Evolutionary conservation across 2,329 filamentous ascomycete genomes (phyloP), one percentile per base, ranked within the genome.

Genomic region (Trichoderma asperellum): DNA sequence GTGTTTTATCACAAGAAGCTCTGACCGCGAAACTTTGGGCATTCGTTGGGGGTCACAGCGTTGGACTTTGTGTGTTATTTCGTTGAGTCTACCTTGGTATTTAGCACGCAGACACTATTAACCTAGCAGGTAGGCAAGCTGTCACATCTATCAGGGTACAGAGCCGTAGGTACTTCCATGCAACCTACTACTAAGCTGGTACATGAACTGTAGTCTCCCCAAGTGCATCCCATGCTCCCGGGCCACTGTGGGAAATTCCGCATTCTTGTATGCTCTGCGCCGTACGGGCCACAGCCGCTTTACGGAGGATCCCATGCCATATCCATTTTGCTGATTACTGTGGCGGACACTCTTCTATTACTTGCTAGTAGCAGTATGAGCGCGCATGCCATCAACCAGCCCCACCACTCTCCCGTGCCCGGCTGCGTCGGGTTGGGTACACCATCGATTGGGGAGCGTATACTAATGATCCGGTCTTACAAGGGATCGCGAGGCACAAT

Each of bases 401-500:
- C 61, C 49, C 61, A 55, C 61, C 49, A 27, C 10, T 56, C 49
- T 55, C 49, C 58, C 58, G 43, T 49, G 24, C 32, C 43, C 61
- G 61, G 49, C 61, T 55, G 34, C 61, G 10, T 56, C 61, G 61
- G 61, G 49, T 27, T 49, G 59, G 14, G 43, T 34, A 32, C 58
- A 47, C 27, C 35, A 60, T 37, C 47, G 18, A 43, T 43, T 43
- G 8, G 40, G 18, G 40, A 43, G 40, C 18, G 18, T n/a, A n/a
- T 43, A 24, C 24, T 24, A 16, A 43, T 43, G 18, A 43, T 10
- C 32, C 16, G 21, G 47, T 43, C 43, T 18, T 29, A 55, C 47
- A 49, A 49, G n/a, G 52, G 24, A 55, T 55, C 24, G 27, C 7
- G 24, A 55, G 24, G 14, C 14, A 27, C 16, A 53, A 29, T n/a